These are phyloP conservation scores for Penicillium thymicola DNA, from an alignment of 2,329 filamentous ascomycete species.

Conservation along the genomic window DNA sequence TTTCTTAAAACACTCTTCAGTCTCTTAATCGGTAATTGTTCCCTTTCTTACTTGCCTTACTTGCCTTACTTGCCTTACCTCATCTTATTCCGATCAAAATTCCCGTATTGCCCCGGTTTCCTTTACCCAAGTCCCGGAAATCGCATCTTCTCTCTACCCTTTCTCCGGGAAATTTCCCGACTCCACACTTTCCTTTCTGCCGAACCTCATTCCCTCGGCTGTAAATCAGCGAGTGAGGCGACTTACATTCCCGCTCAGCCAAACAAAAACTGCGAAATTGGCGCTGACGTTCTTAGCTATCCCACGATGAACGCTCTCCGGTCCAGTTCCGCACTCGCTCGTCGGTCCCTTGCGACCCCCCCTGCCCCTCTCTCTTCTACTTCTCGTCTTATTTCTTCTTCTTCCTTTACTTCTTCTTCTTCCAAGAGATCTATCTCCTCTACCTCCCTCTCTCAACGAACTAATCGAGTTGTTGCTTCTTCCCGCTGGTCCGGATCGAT, in stretches of 20 bases:
- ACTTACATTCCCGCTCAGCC: conserved; percentile 12
- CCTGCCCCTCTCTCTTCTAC: conserved; percentile 30
- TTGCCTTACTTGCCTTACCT: conserved; percentile 2
- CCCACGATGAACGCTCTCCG: conserved; percentile 37
- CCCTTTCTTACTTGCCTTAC: conserved; percentile 12
- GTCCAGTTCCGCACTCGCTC: conserved; percentile 41
- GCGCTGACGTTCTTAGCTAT: conserved; percentile 17
- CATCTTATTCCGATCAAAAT: conserved; percentile 15
- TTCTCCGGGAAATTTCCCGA: conserved; percentile 11
- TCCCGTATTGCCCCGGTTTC: conserved; percentile 19
- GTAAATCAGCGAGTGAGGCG: conserved; percentile 14
- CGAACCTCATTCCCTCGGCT: conserved; percentile 36
- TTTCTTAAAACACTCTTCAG: not conserved
- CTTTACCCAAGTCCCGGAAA: conserved; percentile 6
- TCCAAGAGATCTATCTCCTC: conserved; percentile 28
- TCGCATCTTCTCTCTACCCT: not conserved
- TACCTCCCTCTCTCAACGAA: conserved; percentile 20
- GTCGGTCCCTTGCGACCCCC: conserved; percentile 30
- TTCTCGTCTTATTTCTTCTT: conserved; percentile 28
- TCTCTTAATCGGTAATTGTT: conserved; percentile 18
- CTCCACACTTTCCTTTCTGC: conserved; percentile 38
- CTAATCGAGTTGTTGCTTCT: conserved; percentile 23
- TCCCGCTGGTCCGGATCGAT: conserved; percentile 32
- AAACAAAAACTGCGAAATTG: conserved; percentile 19
- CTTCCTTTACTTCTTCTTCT: conserved; percentile 23